Evolutionary conservation across 169 alveolate genomes (phyloP), one percentile per base, ranked within the genome.

Genomic region (Plasmodium knowlesi): DNA sequence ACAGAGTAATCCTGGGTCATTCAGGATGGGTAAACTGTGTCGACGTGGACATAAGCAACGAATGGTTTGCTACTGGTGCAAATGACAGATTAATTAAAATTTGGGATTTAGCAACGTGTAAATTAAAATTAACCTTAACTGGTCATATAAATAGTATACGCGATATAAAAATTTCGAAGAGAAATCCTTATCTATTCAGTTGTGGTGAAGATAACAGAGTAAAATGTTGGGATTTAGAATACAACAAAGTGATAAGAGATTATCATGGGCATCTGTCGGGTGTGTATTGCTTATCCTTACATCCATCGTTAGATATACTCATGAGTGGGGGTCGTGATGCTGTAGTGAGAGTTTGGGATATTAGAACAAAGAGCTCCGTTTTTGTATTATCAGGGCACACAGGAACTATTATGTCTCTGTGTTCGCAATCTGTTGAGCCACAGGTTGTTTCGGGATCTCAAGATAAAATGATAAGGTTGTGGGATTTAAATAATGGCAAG

Each of bases 11-110:
- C 50, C 96, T 99, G 72, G 99, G 99, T 0, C 99, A 99, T 95
- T 98, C 97, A 92, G 99, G 99, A 16, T 99, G 99, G 99, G 99
- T 99, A 22, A 97, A 99, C 74, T 97, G 99, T 83, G 97, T 99
- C 53, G 99, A 98, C 22, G 99, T 99, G 25, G 99, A 99, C 91
- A 98, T 99, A 50, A 98, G 99, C 10, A 99, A 99, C 93, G 97
- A 98, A 91, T 99, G 99, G 98, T 98, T 98, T 94, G 99, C 98
- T 14, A 96, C 99, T 37, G 99, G 99, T 0, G 97, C 99, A 43
- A 98, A 98, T 85, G 99, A 99, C 92, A 96, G 99, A 84, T 98
- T 99, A 22, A 98, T 99, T 37, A 99, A 99, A 96, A 98, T 98
- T 50, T 99, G 99, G 99, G 99, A 99, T 93, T 95, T 99, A 50